Percentiles rank a stretch among this genome's conserved stretches.
Conservation (phyloP, 2,329 filamentous ascomycete species). For the Aspergillus sp. region DNA sequence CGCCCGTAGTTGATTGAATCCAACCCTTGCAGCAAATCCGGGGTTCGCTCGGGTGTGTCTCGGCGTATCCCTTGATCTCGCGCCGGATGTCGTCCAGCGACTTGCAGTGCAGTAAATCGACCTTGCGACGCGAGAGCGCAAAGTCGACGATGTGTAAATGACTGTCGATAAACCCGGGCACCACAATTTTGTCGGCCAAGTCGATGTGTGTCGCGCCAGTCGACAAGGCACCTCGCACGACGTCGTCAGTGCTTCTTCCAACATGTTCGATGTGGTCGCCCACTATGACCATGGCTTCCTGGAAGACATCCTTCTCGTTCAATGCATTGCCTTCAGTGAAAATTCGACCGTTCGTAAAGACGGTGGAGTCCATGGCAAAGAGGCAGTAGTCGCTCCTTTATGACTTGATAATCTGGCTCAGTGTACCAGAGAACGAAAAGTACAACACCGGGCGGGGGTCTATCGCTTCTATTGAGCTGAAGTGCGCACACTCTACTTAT, state of each 20-base stretch:
- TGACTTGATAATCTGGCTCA: too few species aligned
- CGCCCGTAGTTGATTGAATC: slow-evolving; percentile 50
- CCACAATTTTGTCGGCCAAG: slow-evolving; percentile 38
- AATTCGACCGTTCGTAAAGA: slow-evolving; percentile 37
- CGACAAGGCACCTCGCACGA: slow-evolving; percentile 15
- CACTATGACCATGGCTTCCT: slow-evolving; percentile 40
- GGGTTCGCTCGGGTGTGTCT: slow-evolving; percentile 37
- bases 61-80: slow-evolving; percentile 43
- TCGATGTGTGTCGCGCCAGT: slow-evolving; percentile 29
- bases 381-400: neutral
- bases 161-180: slow-evolving; percentile 52
- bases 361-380: slow-evolving; percentile 2
- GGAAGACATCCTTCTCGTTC: slow-evolving; percentile 20
- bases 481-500: neutral
- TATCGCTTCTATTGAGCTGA: neutral
- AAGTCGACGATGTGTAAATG: slow-evolving; percentile 53
- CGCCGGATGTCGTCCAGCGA: slow-evolving; percentile 45
- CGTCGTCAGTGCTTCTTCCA: slow-evolving; percentile 27
- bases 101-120: slow-evolving; percentile 44
- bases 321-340: slow-evolving; percentile 22
- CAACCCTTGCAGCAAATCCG: slow-evolving; percentile 50
- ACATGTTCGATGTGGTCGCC: slow-evolving; percentile 44
- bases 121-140: slow-evolving; percentile 48
- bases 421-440: too few species aligned
- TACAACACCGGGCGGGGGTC: too few species aligned